phyloP scores from a whole-genome alignment of 2,329 filamentous ascomycete species.

The Aspergillus fijiensis region DNA sequence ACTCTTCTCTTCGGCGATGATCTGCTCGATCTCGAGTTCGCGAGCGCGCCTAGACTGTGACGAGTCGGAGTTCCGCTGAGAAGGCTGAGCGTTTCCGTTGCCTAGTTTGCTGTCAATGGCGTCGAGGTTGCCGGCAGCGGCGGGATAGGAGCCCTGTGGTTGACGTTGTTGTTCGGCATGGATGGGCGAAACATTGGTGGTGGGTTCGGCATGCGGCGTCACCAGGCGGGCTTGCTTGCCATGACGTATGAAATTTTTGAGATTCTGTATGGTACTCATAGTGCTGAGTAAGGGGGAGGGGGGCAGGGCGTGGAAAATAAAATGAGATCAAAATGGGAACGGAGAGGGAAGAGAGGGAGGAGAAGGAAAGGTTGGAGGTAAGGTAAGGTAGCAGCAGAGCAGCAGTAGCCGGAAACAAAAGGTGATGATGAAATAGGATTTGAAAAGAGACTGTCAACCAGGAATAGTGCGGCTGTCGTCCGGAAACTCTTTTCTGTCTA shows the following conservation, averaged over 20 bases:
- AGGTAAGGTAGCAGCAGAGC: not conserved
- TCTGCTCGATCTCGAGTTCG: slow-evolving; percentile 71
- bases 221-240: slow-evolving; percentile 86
- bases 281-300: slow-evolving; percentile 18
- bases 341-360: slow-evolving; percentile 7
- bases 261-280: slow-evolving; percentile 81
- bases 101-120: slow-evolving; percentile 60
- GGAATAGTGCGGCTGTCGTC: not conserved
- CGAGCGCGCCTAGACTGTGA: slow-evolving; percentile 54
- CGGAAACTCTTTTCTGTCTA: not conserved
- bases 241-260: slow-evolving; percentile 98
- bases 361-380: slow-evolving; percentile 1
- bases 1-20: slow-evolving; percentile 89
- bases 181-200: slow-evolving; percentile 62
- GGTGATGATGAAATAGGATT: slow-evolving; percentile 9
- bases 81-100: slow-evolving; percentile 62
- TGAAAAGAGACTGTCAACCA: not conserved
- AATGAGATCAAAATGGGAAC: not conserved
- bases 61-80: slow-evolving; percentile 53
- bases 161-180: slow-evolving; percentile 63
- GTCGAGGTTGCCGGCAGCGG: slow-evolving; percentile 61
- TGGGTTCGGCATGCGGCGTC: slow-evolving; percentile 61
- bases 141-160: slow-evolving; percentile 47
- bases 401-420: slow-evolving; percentile 1
- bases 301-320: not conserved